Conservation (phyloP, 176 grass and related monocot genomes). For the Eragrostis nindensis region DNA sequence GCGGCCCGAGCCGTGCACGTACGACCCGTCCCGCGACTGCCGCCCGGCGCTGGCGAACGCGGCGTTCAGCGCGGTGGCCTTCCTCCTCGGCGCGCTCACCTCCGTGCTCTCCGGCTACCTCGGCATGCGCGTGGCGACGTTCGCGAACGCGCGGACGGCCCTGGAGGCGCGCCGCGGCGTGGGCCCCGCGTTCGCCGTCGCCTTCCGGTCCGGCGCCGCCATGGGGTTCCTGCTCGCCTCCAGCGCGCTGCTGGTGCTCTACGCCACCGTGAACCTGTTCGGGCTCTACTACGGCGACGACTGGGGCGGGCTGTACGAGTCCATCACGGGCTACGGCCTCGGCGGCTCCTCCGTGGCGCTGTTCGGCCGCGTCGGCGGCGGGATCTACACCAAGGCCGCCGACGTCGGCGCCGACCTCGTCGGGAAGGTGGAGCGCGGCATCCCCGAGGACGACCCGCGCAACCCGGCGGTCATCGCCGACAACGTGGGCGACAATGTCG, state of each 20-base stretch:
- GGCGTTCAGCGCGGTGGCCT: constrained; percentile 58
- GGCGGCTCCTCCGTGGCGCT: constrained; percentile 77
- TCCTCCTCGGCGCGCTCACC: constrained; percentile 66
- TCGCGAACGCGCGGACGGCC: constrained; percentile 69
- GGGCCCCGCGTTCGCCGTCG: constrained; percentile 51
- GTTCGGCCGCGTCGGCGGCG: constrained; percentile 76
- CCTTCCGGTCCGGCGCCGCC: constrained; percentile 64
- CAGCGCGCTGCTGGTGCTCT: constrained; percentile 71
- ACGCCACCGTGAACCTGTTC: constrained; percentile 62
- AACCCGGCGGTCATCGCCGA: constrained; percentile 94
- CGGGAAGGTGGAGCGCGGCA: constrained; percentile 75
- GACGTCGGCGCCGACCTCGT: constrained; percentile 89
- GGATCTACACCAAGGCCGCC: constrained; percentile 83
- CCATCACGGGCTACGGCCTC: constrained; percentile 73
- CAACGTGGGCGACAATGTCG: constrained; percentile 91
- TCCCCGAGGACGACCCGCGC: constrained; percentile 84
- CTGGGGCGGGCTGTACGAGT: constrained; percentile 66
- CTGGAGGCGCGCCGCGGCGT: constrained; percentile 62
- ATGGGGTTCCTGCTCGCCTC: constrained; percentile 79
- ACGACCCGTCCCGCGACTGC: constrained; percentile 38
- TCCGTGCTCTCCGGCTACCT: constrained; percentile 67
- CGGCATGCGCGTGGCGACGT: constrained; percentile 69
- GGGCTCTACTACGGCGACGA: constrained; percentile 69
- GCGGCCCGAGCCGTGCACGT: constrained; percentile 29
- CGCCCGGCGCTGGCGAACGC: constrained; percentile 65